Evolutionary conservation across 805 yeast genomes (phyloP).

Genomic region (Ogataea pignaliae): DNA sequence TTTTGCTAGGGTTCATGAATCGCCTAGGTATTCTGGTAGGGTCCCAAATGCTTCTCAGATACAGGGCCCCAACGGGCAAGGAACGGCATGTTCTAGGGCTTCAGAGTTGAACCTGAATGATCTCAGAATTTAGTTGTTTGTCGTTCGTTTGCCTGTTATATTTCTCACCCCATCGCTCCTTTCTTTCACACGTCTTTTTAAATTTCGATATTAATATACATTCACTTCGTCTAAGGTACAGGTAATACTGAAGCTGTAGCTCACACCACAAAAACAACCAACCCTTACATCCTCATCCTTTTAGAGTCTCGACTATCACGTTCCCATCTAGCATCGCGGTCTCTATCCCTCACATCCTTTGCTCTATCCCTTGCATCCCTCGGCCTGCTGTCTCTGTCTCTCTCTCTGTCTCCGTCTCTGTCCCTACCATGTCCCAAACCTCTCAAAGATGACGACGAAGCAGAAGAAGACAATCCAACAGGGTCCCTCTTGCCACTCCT

Average conservation of each 20-base stretch:
- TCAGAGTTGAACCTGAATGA: not conserved
- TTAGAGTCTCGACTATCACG: not conserved
- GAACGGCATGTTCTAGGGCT: not conserved
- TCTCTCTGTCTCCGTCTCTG: too few species aligned
- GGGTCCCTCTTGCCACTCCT: not conserved
- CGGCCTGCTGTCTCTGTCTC: constrained; percentile 2
- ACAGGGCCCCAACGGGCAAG: too few species aligned
- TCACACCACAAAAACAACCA: too few species aligned
- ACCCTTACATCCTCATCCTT: not conserved
- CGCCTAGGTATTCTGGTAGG: not conserved
- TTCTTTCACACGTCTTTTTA: not conserved
- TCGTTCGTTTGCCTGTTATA: not conserved
- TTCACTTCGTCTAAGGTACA: too few species aligned
- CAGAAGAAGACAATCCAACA: too few species aligned
- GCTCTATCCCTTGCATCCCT: constrained; percentile 2
- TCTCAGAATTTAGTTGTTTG: not conserved
- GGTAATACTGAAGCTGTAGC: too few species aligned
- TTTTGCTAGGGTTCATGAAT: constrained; percentile 6
- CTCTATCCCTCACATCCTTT: constrained; percentile 1
- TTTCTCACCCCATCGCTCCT: too few species aligned
- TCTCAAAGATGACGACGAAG: not conserved
- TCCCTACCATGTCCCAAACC: constrained; percentile 2
- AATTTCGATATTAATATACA: too few species aligned
- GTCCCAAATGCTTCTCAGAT: not conserved
- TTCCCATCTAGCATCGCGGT: not conserved